phyloP scores from a whole-genome alignment of 768 basidiomycete species.

The Tephrocybe sp. region DNA sequence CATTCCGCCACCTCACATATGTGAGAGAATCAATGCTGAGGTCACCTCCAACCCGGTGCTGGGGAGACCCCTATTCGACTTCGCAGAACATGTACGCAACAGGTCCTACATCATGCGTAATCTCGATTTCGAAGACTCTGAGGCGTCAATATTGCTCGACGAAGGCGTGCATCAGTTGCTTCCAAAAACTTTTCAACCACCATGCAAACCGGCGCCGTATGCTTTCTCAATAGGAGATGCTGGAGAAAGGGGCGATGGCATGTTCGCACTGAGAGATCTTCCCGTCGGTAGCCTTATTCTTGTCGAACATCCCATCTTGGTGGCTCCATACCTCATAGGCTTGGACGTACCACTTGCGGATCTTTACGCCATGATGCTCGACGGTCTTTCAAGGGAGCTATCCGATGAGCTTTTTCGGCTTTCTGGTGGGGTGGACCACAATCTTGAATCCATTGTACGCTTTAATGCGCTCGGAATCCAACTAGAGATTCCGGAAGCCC shows the following conservation, averaged over 20 bases:
- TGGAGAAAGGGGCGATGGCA: conserved; percentile 30
- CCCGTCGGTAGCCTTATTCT: conserved; percentile 31
- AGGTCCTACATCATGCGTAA: conserved; percentile 24
- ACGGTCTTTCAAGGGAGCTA: conserved; percentile 21
- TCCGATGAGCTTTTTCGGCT: conserved; percentile 21
- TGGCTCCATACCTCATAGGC: conserved; percentile 32
- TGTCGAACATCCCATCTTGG: conserved; percentile 37
- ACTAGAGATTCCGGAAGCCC: conserved; percentile 23
- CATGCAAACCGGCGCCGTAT: conserved; percentile 1
- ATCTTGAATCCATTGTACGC: conserved; percentile 26
- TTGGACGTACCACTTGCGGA: conserved; percentile 25
- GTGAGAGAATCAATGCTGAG: conserved; percentile 18
- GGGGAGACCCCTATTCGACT: conserved; percentile 23
- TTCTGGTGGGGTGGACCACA: conserved; percentile 8
- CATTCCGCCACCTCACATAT: conserved; percentile 16
- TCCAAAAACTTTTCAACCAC: conserved; percentile 14
- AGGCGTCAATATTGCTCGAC: conserved; percentile 29
- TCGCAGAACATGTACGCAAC: conserved; percentile 22
- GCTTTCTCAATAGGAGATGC: conserved; percentile 24
- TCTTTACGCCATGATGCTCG: conserved; percentile 29
- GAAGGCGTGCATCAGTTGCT: conserved; percentile 25
- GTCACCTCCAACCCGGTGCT: conserved; percentile 21
- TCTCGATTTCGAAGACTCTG: conserved; percentile 17
- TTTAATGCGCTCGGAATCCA: conserved; percentile 30
- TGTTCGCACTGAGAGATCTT: conserved; percentile 34